Evolutionary conservation across 768 basidiomycete genomes (phyloP).

Genomic region (Pholiota conissans): DNA sequence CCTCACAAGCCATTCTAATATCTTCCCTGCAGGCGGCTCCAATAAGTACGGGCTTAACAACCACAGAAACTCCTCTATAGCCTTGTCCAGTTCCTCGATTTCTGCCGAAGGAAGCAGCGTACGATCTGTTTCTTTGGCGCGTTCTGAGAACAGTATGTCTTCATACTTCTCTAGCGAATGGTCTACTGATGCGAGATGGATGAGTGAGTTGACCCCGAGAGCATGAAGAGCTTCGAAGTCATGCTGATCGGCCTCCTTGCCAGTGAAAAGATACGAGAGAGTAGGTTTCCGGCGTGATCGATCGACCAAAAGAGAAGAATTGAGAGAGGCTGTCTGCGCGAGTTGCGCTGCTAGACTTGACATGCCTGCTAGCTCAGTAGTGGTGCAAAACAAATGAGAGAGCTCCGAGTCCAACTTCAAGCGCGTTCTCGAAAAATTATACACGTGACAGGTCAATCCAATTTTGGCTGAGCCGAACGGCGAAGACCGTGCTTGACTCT

Average conservation of each 20-base stretch:
- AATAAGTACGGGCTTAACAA: conserved; percentile 80
- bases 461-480: too few species aligned
- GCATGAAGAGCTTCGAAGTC: conserved; percentile 87
- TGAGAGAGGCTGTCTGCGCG: conserved; percentile 75
- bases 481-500: too few species aligned
- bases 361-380: conserved; percentile 25
- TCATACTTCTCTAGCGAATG: conserved; percentile 62
- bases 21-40: conserved; percentile 77
- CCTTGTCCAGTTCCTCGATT: conserved; percentile 59
- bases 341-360: conserved; percentile 84
- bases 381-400: too few species aligned
- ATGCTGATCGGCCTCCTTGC: conserved; percentile 78
- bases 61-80: conserved; percentile 62
- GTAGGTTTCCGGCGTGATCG: conserved; percentile 59
- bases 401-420: too few species aligned
- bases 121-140: conserved; percentile 72
- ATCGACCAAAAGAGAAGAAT: conserved; percentile 69
- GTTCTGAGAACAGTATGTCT: conserved; percentile 76
- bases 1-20: conserved; percentile 93
- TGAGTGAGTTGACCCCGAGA: conserved; percentile 75
- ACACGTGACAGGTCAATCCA: too few species aligned
- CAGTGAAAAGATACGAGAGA: conserved; percentile 88
- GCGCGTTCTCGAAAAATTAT: too few species aligned
- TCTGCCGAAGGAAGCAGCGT: conserved; percentile 69
- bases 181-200: conserved; percentile 67